phyloP scores from a whole-genome alignment of 257 asterid species.

The Solanum piurae region DNA sequence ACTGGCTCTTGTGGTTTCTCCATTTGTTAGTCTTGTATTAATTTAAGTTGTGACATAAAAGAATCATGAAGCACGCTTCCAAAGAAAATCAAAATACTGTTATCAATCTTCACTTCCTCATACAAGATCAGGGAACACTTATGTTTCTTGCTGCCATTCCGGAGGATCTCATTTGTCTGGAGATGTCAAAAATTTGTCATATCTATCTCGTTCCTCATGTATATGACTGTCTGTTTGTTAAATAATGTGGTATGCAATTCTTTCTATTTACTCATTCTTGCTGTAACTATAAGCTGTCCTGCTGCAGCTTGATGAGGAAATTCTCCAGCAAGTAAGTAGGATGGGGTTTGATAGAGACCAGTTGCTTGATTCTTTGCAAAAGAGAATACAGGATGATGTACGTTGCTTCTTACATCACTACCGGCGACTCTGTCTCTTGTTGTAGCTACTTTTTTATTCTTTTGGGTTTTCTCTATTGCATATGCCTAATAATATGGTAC shows the following conservation, averaged over 20 bases:
- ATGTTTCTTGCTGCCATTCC: background rate
- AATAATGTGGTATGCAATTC: background rate
- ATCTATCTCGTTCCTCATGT: background rate
- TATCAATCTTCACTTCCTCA: background rate
- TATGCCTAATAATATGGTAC: background rate
- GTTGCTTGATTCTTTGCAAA: constrained; percentile 71
- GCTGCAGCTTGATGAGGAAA: constrained; percentile 86
- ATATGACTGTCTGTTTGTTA: background rate
- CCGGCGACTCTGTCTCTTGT: background rate
- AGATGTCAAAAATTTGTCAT: background rate
- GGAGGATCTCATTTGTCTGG: background rate
- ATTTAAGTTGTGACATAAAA: background rate
- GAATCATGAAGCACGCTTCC: background rate
- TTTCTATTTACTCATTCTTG: background rate
- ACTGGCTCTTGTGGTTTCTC: background rate
- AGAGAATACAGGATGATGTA: constrained; percentile 83
- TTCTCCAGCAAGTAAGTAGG: constrained; percentile 60
- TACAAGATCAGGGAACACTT: background rate
- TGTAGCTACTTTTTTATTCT: background rate
- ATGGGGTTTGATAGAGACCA: constrained; percentile 70
- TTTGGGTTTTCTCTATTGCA: background rate
- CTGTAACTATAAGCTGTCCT: constrained; percentile 8
- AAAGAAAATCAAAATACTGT: background rate
- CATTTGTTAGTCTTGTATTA: background rate
- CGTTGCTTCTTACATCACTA: constrained; percentile 1